Evolutionary conservation across 345 rosid genomes (phyloP).

Genomic region (Erodium maritimum): DNA sequence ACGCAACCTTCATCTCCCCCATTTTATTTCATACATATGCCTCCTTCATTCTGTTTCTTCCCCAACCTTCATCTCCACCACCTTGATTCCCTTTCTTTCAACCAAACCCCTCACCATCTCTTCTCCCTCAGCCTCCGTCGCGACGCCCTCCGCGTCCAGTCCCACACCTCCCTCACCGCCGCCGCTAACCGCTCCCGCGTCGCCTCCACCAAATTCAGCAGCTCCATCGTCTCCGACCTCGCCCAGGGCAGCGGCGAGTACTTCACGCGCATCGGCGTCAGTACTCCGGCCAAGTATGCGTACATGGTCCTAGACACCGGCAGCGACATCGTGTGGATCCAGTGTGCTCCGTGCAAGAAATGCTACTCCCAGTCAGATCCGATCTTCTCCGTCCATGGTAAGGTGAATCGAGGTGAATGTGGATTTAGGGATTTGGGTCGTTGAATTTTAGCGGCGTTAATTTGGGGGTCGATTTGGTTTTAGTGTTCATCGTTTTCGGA

Average conservation of each 20-base stretch:
- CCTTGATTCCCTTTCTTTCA: slow-evolving; percentile 54
- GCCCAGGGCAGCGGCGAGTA: slow-evolving; percentile 95
- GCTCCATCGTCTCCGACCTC: slow-evolving; percentile 75
- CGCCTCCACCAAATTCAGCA: slow-evolving; percentile 40
- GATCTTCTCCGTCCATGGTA: slow-evolving; percentile 60
- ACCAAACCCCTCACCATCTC: slow-evolving; percentile 45
- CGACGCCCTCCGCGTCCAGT: slow-evolving; percentile 46
- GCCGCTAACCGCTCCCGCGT: slow-evolving; percentile 23
- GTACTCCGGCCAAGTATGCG: slow-evolving; percentile 72
- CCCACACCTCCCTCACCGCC: too few species aligned
- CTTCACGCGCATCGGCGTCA: slow-evolving; percentile 89
- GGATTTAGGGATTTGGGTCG: too few species aligned
- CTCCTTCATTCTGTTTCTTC: too few species aligned
- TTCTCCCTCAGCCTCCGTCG: slow-evolving; percentile 60
- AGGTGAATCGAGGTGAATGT: too few species aligned
- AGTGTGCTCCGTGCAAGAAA: slow-evolving; percentile 78
- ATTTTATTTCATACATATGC: too few species aligned
- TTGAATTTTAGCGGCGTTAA: too few species aligned
- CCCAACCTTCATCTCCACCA: slow-evolving; percentile 57
- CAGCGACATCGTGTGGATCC: slow-evolving; percentile 91
- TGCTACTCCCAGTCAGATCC: slow-evolving; percentile 89
- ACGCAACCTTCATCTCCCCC: too few species aligned
- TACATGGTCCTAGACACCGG: slow-evolving; percentile 93
- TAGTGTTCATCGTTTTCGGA: too few species aligned
- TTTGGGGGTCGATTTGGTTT: too few species aligned